Base-by-base conservation (phyloP, 2,329 filamentous ascomycete genomes). In the Fusarium stilboides region DNA sequence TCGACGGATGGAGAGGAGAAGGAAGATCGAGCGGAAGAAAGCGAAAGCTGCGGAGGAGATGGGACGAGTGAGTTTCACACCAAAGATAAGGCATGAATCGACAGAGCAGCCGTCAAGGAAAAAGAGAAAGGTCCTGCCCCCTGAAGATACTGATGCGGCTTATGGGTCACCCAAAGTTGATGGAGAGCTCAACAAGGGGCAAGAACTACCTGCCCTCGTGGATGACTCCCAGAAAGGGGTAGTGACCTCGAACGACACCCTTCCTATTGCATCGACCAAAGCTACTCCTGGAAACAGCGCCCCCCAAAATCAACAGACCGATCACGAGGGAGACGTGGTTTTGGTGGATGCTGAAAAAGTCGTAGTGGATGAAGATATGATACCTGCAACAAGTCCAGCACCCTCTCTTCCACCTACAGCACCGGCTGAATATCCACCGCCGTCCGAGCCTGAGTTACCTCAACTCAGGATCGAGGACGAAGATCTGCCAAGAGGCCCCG, bases 21-120 rank as follows among this genome's bases (percentile, higher is more conserved):
- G 77, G 26, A 78, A 73, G 36, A 81, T 78, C 5, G 78, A 79
- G 17, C 70, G 71, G 40, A 84, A 79, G 54, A 79, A 80, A 36
- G 78, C 81, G 2, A 76, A 79, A 22, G 83, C 81, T 5, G 76
- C 79, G 2, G 77, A 80, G 62, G 77, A 81, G 34, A 77, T 86
- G 61, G 78, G 77, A 1, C 78, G 75, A 13, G 82, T 86, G n/a
- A 80, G 75, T 52, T 77, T 85, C 6, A 65, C 71, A 10, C 74
- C 76, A 8, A 69, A 69, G 24, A 47, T 66, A 13, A 69, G 63
- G 33, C 65, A 69, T 9, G 61, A 62, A 13, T 71, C 73, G 1
- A 51, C 45, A 33, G 76, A 76, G 19, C 65, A 68, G 26, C 68
- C 69, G 20, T 71, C 39, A 2, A 69, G 69, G 22, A 81, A 80